phyloP scores from a whole-genome alignment of 768 basidiomycete species.

The Leccinum sublutescens region DNA sequence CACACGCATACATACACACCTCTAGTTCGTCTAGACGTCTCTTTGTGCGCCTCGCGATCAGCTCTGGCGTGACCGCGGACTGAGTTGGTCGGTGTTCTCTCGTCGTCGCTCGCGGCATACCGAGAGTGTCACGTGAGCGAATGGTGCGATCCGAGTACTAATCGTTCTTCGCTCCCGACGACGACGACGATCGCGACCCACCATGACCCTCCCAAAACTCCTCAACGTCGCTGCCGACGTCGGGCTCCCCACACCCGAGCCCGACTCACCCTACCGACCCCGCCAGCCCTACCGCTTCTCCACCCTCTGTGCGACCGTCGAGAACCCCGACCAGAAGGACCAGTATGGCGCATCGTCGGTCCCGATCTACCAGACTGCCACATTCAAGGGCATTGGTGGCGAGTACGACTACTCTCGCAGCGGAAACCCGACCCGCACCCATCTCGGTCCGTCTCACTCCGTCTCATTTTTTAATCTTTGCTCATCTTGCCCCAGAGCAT shows the following conservation, averaged over 20 bases:
- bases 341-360: slow-evolving; percentile 93
- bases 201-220: slow-evolving; percentile 9
- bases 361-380: slow-evolving; percentile 97
- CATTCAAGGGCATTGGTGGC: slow-evolving; percentile 91
- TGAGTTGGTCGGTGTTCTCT: slow-evolving; percentile 26
- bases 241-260: slow-evolving; percentile 78
- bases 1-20: slow-evolving; percentile 36
- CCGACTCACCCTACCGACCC: slow-evolving; percentile 66
- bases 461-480: background rate
- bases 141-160: slow-evolving; percentile 15
- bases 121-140: slow-evolving; percentile 17
- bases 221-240: slow-evolving; percentile 27
- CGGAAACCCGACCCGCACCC: slow-evolving; percentile 95
- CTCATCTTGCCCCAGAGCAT: slow-evolving; percentile 60
- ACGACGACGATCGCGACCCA: slow-evolving; percentile 2
- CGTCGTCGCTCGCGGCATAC: slow-evolving; percentile 26
- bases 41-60: slow-evolving; percentile 73
- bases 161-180: background rate
- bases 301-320: slow-evolving; percentile 89
- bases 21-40: slow-evolving; percentile 84
- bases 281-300: slow-evolving; percentile 84
- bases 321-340: slow-evolving; percentile 89
- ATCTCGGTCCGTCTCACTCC: slow-evolving; percentile 66
- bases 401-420: slow-evolving; percentile 93
- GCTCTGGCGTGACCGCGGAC: slow-evolving; percentile 49